Evolutionary conservation across 495 filamentous ascomycete species (phyloP).

Genomic region (Clohesyomyces aquaticus): DNA sequence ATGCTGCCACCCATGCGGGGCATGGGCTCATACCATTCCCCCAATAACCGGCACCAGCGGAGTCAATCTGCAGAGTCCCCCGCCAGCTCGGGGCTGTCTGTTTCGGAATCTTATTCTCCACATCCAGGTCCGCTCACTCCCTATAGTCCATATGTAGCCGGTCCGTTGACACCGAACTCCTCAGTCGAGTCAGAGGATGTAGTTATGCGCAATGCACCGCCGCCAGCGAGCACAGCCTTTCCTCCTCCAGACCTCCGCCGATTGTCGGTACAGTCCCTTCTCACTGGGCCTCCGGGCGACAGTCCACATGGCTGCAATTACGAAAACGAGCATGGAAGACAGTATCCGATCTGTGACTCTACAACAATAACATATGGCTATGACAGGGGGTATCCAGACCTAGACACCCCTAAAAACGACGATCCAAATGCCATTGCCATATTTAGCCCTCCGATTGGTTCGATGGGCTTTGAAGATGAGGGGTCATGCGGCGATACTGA

Average conservation of each 20-base stretch:
- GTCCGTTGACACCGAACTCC: conserved; percentile 37
- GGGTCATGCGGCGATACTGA: conserved; percentile 22
- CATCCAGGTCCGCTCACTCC: conserved; percentile 37
- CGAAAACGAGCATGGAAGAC: conserved; percentile 28
- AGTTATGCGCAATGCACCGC: conserved; percentile 13
- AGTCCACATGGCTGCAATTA: conserved; percentile 13
- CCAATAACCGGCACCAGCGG: conserved; percentile 23
- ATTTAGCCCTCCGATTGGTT: conserved; percentile 51
- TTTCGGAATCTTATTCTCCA: conserved; percentile 33
- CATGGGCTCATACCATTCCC: not conserved
- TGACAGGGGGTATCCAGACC: conserved; percentile 69
- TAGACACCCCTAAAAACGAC: conserved; percentile 70
- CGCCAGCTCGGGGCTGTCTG: conserved; percentile 15
- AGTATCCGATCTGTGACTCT: conserved; percentile 37
- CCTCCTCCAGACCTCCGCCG: conserved; percentile 43
- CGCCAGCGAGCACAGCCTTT: conserved; percentile 7
- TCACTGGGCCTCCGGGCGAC: conserved; percentile 41
- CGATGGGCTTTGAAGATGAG: conserved; percentile 54
- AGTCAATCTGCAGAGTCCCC: conserved; percentile 37
- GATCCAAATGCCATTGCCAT: conserved; percentile 59
- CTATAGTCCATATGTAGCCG: conserved; percentile 35
- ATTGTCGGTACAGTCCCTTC: conserved; percentile 48
- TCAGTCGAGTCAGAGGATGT: conserved; percentile 37
- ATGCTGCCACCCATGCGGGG: conserved; percentile 36
- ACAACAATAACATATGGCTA: conserved; percentile 58